phyloP scores from a whole-genome alignment of 163 green algal genomes.

The Chlamydomonas reinhardtii region DNA sequence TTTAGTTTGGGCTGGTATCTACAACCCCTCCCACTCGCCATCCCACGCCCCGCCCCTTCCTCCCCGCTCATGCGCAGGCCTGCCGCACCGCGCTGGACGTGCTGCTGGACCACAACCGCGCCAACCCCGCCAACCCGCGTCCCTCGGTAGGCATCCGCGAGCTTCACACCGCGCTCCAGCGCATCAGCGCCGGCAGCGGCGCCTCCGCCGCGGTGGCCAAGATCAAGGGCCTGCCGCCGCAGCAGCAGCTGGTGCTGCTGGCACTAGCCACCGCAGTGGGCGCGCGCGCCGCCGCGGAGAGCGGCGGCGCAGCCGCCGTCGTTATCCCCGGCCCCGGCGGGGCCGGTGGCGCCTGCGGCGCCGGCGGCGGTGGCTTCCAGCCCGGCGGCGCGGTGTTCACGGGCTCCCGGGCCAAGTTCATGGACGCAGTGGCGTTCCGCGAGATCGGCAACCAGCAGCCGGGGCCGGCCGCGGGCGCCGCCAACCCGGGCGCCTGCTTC shows the following conservation, averaged over 20 bases:
- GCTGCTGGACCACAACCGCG: slow-evolving; percentile 41
- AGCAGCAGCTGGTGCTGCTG: slow-evolving; percentile 53
- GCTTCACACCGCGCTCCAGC: slow-evolving; percentile 42
- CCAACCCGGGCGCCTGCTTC: slow-evolving; percentile 32
- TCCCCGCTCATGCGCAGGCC: background rate
- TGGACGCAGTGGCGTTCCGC: slow-evolving; percentile 34
- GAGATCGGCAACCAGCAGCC: slow-evolving; percentile 33
- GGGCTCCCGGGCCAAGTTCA: slow-evolving; percentile 31
- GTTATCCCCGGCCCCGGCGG: too few relatives aligned
- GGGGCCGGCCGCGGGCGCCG: background rate
- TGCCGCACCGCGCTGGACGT: slow-evolving; percentile 60
- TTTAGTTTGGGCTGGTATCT: too few relatives aligned
- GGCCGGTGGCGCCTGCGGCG: too few relatives aligned
- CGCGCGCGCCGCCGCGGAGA: background rate
- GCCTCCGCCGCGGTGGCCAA: slow-evolving; percentile 23
- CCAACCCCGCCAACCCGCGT: background rate
- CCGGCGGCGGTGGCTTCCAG: background rate
- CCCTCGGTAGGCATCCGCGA: slow-evolving; percentile 38
- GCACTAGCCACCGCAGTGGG: slow-evolving; percentile 48
- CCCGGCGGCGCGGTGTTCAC: slow-evolving; percentile 31
- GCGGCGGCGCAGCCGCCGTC: background rate
- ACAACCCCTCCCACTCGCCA: too few relatives aligned
- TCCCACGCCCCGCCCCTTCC: too few relatives aligned
- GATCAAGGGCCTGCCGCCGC: slow-evolving; percentile 49
- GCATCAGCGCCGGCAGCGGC: slow-evolving; percentile 25